phyloP scores from a whole-genome alignment of 768 basidiomycete genomes.

The Macrolepiota fuliginosa region DNA sequence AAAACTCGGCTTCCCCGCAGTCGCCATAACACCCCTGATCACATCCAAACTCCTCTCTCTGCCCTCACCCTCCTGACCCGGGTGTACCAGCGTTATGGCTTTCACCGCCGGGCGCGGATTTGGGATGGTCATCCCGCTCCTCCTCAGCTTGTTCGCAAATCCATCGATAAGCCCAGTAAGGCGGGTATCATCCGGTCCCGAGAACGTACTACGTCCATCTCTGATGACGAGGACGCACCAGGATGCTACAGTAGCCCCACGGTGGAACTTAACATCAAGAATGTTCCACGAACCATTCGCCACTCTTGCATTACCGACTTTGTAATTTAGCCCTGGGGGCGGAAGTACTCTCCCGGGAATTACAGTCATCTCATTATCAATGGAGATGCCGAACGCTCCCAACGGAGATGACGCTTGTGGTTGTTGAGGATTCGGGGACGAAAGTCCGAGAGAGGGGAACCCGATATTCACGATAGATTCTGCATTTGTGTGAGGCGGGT shows the following conservation, averaged over 20 bases:
- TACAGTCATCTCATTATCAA: conserved; percentile 57
- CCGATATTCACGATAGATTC: conserved; percentile 54
- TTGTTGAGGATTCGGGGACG: conserved; percentile 20
- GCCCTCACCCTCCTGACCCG: conserved; percentile 27
- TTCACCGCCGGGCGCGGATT: conserved; percentile 32
- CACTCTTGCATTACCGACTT: conserved; percentile 39
- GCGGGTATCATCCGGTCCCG: conserved; percentile 38
- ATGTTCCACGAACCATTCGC: conserved; percentile 77
- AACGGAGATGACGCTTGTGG: conserved; percentile 26
- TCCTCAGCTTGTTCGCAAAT: conserved; percentile 53
- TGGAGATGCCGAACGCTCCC: conserved; percentile 54
- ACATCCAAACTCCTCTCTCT: conserved; percentile 33
- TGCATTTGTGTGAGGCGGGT: conserved; percentile 56
- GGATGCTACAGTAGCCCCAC: conserved; percentile 43
- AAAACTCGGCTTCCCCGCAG: conserved; percentile 50
- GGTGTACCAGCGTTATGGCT: conserved; percentile 30
- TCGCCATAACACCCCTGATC: conserved; percentile 42
- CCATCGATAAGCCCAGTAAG: conserved; percentile 44
- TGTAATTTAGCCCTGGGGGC: conserved; percentile 58
- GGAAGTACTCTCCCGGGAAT: conserved; percentile 65
- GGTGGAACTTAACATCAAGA: conserved; percentile 64
- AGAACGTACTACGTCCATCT: conserved; percentile 37
- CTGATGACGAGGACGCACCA: conserved; percentile 71
- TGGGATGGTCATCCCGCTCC: conserved; percentile 58
- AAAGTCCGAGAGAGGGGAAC: conserved; percentile 50